Conservation (phyloP, 176 grass and related monocot species). For the Phoenix roebelenii region DNA sequence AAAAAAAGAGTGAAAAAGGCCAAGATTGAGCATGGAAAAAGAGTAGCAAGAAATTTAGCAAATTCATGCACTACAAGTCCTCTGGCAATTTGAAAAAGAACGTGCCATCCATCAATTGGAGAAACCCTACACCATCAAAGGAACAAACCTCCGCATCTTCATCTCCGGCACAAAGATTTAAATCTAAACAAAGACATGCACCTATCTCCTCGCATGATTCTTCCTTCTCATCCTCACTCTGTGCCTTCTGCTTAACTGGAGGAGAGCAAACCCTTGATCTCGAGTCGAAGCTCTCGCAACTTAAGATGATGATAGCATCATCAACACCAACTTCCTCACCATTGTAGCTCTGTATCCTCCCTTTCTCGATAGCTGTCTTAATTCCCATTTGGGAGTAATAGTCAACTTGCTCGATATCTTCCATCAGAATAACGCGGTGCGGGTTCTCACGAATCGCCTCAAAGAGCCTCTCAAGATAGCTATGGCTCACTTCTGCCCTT, state of each 20-base stretch:
- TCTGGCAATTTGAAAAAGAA: conserved; percentile 41
- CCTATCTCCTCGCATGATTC: conserved; percentile 6
- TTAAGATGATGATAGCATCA: conserved; percentile 65
- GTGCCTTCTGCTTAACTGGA: conserved; percentile 27
- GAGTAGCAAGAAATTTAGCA: conserved; percentile 5
- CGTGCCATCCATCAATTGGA: conserved; percentile 41
- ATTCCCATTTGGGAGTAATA: conserved; percentile 25
- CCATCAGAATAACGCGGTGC: conserved; percentile 58
- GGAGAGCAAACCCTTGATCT: conserved; percentile 36
- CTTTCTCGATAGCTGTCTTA: conserved; percentile 31
- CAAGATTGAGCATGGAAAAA: conserved; percentile 11
- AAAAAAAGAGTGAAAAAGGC: conserved; percentile 9
- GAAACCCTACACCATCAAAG: conserved; percentile 26
- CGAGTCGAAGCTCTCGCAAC: conserved; percentile 37
- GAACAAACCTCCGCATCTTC: conserved; percentile 1
- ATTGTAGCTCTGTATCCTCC: conserved; percentile 17
- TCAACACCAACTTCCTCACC: conserved; percentile 37
- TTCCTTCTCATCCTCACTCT: conserved; percentile 8
- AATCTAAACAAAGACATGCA: conserved; percentile 47
- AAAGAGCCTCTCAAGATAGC: conserved; percentile 27
- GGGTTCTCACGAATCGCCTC: conserved; percentile 30
- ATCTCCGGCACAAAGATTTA: conserved; percentile 44
- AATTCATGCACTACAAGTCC: conserved; percentile 22
- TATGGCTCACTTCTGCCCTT: conserved; percentile 19
- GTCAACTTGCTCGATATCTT: conserved; percentile 40